These are phyloP conservation scores for Senecio squalidus DNA, from an alignment of 140 eudicot species.

Conservation along the genomic window DNA sequence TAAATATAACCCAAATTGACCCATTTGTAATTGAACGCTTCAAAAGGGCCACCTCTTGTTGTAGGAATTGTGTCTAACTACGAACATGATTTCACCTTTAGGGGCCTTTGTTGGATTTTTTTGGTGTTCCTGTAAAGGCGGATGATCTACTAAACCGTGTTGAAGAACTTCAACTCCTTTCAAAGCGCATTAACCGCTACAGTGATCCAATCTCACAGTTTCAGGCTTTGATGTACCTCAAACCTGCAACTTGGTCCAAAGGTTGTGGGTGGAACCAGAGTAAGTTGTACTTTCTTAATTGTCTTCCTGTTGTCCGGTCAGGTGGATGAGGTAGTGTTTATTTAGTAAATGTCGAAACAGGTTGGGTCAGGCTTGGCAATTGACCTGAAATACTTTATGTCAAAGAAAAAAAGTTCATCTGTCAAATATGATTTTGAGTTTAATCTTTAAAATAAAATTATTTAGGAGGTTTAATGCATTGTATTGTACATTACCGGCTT, in stretches of 20 bases:
- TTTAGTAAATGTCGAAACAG: background rate
- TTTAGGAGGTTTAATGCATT: background rate
- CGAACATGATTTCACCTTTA: conserved; percentile 16
- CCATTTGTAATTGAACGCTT: too few species aligned
- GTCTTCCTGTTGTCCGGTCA: background rate
- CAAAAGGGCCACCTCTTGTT: too few species aligned
- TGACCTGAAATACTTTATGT: background rate
- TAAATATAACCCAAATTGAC: too few species aligned
- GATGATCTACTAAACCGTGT: conserved; percentile 82
- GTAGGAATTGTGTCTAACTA: conserved; percentile 14
- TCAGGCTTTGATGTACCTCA: conserved; percentile 83
- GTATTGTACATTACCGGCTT: background rate
- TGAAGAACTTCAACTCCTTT: conserved; percentile 88
- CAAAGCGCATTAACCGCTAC: conserved; percentile 82
- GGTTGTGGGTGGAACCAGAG: conserved; percentile 99
- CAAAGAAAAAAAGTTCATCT: too few species aligned
- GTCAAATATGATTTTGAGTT: background rate
- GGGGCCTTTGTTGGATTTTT: conserved; percentile 94
- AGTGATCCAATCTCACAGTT: conserved; percentile 80
- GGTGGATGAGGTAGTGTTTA: background rate
- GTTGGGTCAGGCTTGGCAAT: background rate
- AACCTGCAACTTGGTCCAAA: conserved; percentile 99
- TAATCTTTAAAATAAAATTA: background rate
- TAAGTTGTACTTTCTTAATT: conserved; percentile 41
- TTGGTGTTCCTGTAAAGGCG: conserved; percentile 95